Conservation (phyloP, 371 early-diverging fungal species). For the Coemansia sp. region DNA sequence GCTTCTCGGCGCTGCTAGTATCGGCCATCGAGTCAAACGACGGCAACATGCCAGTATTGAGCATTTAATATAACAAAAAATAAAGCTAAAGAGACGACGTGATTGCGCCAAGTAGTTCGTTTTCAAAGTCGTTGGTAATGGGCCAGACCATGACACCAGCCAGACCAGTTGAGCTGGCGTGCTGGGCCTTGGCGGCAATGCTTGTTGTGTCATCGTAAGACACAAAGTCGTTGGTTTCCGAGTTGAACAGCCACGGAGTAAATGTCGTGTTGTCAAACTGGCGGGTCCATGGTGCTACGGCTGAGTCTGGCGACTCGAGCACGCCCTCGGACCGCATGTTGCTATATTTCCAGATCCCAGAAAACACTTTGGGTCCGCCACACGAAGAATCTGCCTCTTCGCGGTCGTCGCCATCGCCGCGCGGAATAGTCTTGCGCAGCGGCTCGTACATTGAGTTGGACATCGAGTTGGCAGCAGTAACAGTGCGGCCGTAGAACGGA, state of each 20-base stretch:
- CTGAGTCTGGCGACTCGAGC: constrained; percentile 47
- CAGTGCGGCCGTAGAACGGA: constrained; percentile 31
- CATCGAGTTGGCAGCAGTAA: constrained; percentile 14
- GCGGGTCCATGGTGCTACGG: constrained; percentile 57
- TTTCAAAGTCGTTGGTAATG: constrained; percentile 53
- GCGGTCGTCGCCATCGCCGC: constrained; percentile 34
- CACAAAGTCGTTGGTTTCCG: constrained; percentile 57
- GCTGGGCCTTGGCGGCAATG: constrained; percentile 59
- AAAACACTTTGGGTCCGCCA: constrained; percentile 52
- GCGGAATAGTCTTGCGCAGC: constrained; percentile 8
- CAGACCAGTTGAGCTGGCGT: constrained; percentile 55
- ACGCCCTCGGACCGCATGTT: constrained; percentile 57
- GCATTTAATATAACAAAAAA: constrained; percentile 6
- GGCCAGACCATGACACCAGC: constrained; percentile 68
- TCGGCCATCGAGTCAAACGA: constrained; percentile 23
- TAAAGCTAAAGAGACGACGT: constrained; percentile 6
- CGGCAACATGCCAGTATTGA: constrained; percentile 25
- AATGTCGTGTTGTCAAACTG: constrained; percentile 61
- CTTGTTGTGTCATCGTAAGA: constrained; percentile 57
- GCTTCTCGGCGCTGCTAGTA: constrained; percentile 28
- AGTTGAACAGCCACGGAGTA: constrained; percentile 73
- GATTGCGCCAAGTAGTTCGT: constrained; percentile 36
- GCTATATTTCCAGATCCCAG: constrained; percentile 63
- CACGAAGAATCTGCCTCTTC: constrained; percentile 6
- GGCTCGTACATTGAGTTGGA: constrained; percentile 20